Conservation (phyloP, 306 rosid genomes). For the Corylus heterophylla region DNA sequence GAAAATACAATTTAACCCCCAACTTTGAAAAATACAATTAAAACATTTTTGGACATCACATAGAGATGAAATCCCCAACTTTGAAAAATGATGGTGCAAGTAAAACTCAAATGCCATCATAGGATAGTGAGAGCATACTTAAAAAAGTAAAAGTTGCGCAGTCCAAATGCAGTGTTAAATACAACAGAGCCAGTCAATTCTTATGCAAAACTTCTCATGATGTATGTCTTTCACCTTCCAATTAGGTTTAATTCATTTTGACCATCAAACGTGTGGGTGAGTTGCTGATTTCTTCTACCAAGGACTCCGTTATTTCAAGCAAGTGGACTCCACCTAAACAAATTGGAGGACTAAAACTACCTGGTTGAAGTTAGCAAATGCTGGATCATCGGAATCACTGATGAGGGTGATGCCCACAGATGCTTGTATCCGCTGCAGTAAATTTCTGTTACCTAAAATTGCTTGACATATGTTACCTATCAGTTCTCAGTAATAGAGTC, state of each 20-base stretch:
- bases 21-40: too few relatives aligned
- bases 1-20: too few relatives aligned
- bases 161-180: not conserved
- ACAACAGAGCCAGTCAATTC: not conserved
- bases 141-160: not conserved
- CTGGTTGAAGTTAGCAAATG: slow-evolving; percentile 77
- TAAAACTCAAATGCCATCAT: not conserved
- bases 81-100: too few relatives aligned
- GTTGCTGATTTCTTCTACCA: not conserved
- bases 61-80: too few relatives aligned
- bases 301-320: not conserved
- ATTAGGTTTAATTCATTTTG: not conserved
- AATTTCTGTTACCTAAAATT: slow-evolving; percentile 70
- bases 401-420: slow-evolving; percentile 48
- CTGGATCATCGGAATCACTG: slow-evolving; percentile 52
- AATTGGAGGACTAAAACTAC: slow-evolving; percentile 29
- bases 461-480: slow-evolving; percentile 38
- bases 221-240: not conserved
- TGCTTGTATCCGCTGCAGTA: slow-evolving; percentile 66
- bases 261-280: not conserved
- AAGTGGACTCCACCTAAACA: not conserved
- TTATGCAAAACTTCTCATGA: not conserved
- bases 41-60: too few relatives aligned
- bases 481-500: slow-evolving; percentile 15
- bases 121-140: not conserved